phyloP scores from a whole-genome alignment of 2,329 filamentous ascomycete species.

The Nemania diffusa region DNA sequence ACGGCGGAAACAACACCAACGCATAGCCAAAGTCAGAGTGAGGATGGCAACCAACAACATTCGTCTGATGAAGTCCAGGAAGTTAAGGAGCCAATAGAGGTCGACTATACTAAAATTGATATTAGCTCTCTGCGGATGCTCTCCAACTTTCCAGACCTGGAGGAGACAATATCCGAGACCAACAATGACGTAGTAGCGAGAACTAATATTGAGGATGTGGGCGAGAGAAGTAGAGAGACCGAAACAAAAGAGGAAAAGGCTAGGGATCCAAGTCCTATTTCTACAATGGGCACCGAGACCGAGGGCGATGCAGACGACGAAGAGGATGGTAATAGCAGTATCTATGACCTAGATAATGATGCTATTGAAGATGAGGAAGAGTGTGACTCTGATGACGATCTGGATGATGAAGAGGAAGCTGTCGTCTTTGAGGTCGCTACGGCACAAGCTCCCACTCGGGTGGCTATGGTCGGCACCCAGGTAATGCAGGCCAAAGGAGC shows the following conservation, averaged over 20 bases:
- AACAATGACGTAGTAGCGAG: conserved; percentile 27
- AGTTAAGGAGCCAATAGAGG: conserved; percentile 58
- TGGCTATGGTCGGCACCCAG: conserved; percentile 70
- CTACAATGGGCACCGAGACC: conserved; percentile 11
- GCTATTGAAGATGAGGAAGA: conserved; percentile 48
- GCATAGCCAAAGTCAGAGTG: conserved; percentile 60
- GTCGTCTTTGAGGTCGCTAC: conserved; percentile 75
- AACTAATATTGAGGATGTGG: neutral
- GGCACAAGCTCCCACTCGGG: conserved; percentile 65
- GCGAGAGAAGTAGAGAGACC: neutral
- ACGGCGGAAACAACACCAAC: conserved; percentile 63
- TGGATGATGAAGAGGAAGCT: conserved; percentile 67
- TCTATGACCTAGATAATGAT: conserved; percentile 50
- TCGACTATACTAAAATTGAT: conserved; percentile 70
- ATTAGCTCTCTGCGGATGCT: conserved; percentile 60
- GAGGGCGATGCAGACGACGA: conserved; percentile 32
- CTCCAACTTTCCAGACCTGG: conserved; percentile 54
- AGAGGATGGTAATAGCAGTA: conserved; percentile 33
- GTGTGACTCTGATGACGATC: conserved; percentile 55
- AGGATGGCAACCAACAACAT: conserved; percentile 59
- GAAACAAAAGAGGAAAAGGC: conserved; percentile 22
- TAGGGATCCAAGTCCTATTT: conserved; percentile 16
- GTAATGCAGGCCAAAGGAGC: conserved; percentile 78
- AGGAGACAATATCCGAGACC: conserved; percentile 44
- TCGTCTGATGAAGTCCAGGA: conserved; percentile 56